Conservation (phyloP, 2,329 filamentous ascomycete genomes). For the Dactylella cylindrospora region DNA sequence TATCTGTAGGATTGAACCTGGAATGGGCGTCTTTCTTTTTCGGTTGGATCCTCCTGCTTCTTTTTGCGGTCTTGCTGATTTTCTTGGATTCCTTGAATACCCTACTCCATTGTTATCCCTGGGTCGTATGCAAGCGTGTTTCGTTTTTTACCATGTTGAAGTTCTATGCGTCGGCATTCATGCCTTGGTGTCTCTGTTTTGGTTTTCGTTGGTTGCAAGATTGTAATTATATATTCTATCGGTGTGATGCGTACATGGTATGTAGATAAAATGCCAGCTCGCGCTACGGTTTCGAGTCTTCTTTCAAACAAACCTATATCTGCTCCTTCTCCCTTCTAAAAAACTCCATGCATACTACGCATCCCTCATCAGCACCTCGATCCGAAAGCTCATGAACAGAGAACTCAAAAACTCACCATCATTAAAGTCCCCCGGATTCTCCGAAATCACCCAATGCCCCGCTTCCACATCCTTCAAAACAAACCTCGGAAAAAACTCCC, state of each 20-base stretch:
- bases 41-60: conserved; percentile 3
- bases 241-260: too few relatives aligned
- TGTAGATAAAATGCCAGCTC: too few relatives aligned
- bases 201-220: too few relatives aligned
- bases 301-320: not conserved
- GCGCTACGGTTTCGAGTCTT: too few relatives aligned
- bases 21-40: conserved; percentile 38
- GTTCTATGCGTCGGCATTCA: not conserved
- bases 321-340: conserved; percentile 34
- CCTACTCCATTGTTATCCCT: conserved; percentile 20
- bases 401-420: conserved; percentile 60
- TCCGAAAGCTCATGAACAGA: not conserved
- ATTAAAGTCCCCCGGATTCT: conserved; percentile 77
- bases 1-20: conserved; percentile 23
- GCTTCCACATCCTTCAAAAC: conserved; percentile 71
- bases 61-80: not conserved
- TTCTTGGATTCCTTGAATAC: conserved; percentile 26
- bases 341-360: conserved; percentile 34
- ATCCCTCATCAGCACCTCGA: not conserved
- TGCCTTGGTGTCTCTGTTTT: too few relatives aligned
- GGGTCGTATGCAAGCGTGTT: conserved; percentile 47
- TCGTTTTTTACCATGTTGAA: conserved; percentile 1
- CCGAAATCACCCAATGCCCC: conserved; percentile 88
- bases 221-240: too few relatives aligned
- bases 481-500: conserved; percentile 79